Evolutionary conservation across 495 filamentous ascomycete genomes (phyloP).

Genomic region (Diplogelasinospora grovesii): DNA sequence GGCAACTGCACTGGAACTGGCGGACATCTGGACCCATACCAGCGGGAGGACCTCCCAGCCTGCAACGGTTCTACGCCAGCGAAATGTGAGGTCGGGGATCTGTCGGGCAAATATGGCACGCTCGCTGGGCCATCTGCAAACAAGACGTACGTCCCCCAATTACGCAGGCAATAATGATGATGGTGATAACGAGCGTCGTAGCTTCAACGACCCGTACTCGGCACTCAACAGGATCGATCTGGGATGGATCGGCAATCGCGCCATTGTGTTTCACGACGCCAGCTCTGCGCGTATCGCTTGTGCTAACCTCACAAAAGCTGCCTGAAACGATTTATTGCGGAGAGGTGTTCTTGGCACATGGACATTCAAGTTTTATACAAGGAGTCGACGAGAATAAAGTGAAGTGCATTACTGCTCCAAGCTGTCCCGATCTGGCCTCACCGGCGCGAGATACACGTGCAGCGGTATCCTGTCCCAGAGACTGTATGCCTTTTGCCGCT

Average conservation of each 20-base stretch:
- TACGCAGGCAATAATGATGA: too few species aligned
- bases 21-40: conserved; percentile 47
- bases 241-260: conserved; percentile 69
- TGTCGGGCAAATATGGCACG: conserved; percentile 72
- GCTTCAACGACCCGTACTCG: conserved; percentile 62
- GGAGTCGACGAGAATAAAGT: too few species aligned
- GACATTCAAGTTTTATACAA: too few species aligned
- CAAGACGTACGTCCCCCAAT: conserved; percentile 24
- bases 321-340: not conserved
- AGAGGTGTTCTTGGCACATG: not conserved
- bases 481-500: conserved; percentile 19
- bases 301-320: conserved; percentile 52
- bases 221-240: conserved; percentile 49
- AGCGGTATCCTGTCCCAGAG: conserved; percentile 34
- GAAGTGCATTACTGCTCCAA: not conserved
- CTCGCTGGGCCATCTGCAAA: conserved; percentile 38
- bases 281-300: conserved; percentile 61
- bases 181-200: too few species aligned
- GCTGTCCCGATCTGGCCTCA: not conserved
- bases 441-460: conserved; percentile 24
- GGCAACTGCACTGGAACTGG: conserved; percentile 70
- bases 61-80: conserved; percentile 57
- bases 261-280: conserved; percentile 62
- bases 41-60: conserved; percentile 54
- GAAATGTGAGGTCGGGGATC: conserved; percentile 75